Conservation (phyloP, 345 rosid genomes). For the Salix exigua region DNA sequence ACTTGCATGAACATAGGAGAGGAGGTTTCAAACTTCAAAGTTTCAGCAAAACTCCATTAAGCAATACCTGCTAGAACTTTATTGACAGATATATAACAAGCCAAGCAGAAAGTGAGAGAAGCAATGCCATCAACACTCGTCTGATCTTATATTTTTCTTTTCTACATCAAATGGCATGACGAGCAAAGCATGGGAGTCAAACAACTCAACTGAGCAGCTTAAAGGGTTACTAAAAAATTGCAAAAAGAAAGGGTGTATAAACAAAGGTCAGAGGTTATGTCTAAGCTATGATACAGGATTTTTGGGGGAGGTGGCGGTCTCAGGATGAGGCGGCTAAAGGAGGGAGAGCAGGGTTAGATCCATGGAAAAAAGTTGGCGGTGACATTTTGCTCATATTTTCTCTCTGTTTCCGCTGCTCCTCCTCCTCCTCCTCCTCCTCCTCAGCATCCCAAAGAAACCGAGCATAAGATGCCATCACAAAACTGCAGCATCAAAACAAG, state of each 20-base stretch:
- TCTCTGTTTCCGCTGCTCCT: constrained; percentile 1
- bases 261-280: constrained; percentile 35
- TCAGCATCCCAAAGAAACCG: constrained; percentile 87
- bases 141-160: constrained; percentile 17
- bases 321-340: constrained; percentile 60
- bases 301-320: neutral
- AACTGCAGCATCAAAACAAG: constrained; percentile 45
- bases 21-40: neutral
- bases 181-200: constrained; percentile 6
- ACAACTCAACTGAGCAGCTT: constrained; percentile 3
- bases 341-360: constrained; percentile 28
- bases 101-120: neutral
- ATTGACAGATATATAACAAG: neutral
- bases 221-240: constrained; percentile 2
- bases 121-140: constrained; percentile 11
- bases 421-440: constrained; percentile 59
- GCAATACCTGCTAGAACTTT: neutral
- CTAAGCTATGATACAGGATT: constrained; percentile 23
- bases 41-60: neutral
- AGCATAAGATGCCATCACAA: constrained; percentile 84
- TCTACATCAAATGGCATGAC: constrained; percentile 28
- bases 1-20: neutral
- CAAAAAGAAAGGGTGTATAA: constrained; percentile 22
- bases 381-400: constrained; percentile 26
- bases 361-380: constrained; percentile 32